These are phyloP conservation scores for Monosporozyma servazzii DNA, from an alignment of 805 yeast genomes.

Conservation along the genomic window DNA sequence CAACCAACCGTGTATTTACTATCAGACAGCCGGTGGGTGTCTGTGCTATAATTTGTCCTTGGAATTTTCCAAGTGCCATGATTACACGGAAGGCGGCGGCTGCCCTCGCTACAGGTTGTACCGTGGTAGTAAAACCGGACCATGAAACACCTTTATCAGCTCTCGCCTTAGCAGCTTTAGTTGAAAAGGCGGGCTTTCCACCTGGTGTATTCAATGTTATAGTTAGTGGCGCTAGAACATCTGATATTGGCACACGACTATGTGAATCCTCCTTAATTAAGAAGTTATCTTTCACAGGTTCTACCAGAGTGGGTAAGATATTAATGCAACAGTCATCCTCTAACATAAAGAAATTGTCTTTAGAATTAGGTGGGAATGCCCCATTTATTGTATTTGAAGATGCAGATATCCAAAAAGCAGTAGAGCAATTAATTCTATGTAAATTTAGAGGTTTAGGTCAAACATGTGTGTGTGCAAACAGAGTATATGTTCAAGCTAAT, in stretches of 20 bases:
- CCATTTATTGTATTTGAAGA: slow-evolving; percentile 55
- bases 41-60: slow-evolving; percentile 54
- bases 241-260: slow-evolving; percentile 43
- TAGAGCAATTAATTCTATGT: slow-evolving; percentile 42
- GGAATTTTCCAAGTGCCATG: slow-evolving; percentile 64
- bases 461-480: slow-evolving; percentile 57
- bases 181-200: slow-evolving; percentile 54
- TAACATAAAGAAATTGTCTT: slow-evolving; percentile 49
- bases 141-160: slow-evolving; percentile 54
- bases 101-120: slow-evolving; percentile 58
- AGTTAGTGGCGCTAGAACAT: slow-evolving; percentile 41
- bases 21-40: slow-evolving; percentile 55
- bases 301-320: slow-evolving; percentile 52
- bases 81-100: slow-evolving; percentile 58
- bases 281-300: slow-evolving; percentile 57
- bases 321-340: slow-evolving; percentile 49
- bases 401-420: slow-evolving; percentile 49
- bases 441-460: slow-evolving; percentile 58
- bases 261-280: slow-evolving; percentile 41
- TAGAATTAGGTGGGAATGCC: slow-evolving; percentile 63
- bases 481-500: slow-evolving; percentile 46
- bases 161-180: slow-evolving; percentile 46
- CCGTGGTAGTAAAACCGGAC: slow-evolving; percentile 52
- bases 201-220: slow-evolving; percentile 47
- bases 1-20: slow-evolving; percentile 44